Base-by-base conservation (phyloP, 129 eudicot genomes). In the Chrysanthemum seticuspe region DNA sequence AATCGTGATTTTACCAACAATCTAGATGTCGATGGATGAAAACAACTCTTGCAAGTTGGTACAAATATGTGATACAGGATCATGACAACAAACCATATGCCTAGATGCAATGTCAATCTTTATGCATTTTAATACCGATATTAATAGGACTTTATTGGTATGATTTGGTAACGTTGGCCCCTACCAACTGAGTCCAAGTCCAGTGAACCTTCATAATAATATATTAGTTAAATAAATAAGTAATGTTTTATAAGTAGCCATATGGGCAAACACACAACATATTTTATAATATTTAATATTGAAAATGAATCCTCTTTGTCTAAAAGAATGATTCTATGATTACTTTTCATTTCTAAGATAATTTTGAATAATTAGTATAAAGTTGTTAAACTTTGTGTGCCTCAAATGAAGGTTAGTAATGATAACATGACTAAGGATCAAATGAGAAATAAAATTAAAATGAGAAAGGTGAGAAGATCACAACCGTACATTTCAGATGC, bases 121-220 rank as follows among this genome's bases (percentile, higher is more conserved):
- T 74, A 74, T 62, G 10, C 34, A 59, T 52, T 71, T 69, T 51
- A 62, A 77, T 34, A 52, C 19, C 64, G 62, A 69, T 69, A 77
- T 77, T 40, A 56, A 53, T 50, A 56, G 21, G 81, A 70, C 72
- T 52, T 45, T 64, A 55, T 78, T 48, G 62, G 56, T 72, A 54
- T 78, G 82, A 78, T 78, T 78, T 71, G 67, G 68, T 78, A 54
- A 34, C 23, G 15, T n/a, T 65, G 63, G 78, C 62, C 71, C 78
- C 66, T 77, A 71, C 77, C 58, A 27, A 13, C 53, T 63, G 16
- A 67, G 73, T 64, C 60, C 73, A 71, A 62, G 82, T 78, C 76
- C 82, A 78, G 65, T 78, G 82, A 67, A 78, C 77, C 82, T 78
- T 53, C 27, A 19, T 19, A 19, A 57, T 45, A 53, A 61, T 50